Evolutionary conservation across 257 asterid species (phyloP), one percentile per base, ranked within the genome.

Genomic region (Thymus quinquecostatus): DNA sequence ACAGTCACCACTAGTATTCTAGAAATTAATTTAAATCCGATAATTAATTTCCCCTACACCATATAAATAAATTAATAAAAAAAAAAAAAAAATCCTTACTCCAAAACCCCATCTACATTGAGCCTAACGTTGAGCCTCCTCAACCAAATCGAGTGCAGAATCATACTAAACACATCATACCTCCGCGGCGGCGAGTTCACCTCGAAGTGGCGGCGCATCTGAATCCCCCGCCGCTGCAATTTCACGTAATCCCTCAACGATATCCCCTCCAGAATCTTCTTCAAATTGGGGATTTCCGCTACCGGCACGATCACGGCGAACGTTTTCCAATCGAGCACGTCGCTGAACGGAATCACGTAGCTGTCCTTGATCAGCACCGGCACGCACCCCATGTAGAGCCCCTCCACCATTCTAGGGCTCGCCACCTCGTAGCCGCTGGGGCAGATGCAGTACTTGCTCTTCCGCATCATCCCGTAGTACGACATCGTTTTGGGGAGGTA

Each of bases 401-500:
- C 98, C 81, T 92, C 96, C 11, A 92, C 96, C 85, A 89, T 84
- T 55, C 96, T 81, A 8, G 98, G 98, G 75, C 96, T 92, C 0
- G 96, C 98, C 6, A 92, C 98, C 82, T 92, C 98, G 61, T 86
- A 92, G 2, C 96, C 96, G 73, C 98, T 92, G 0, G 98, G 96
- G 79, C 98, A 92, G 6, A 92, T 75, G 83, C 96, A 92, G 70
- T 83, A 92, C 34, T 81, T 80, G 82, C 96, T 86, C 58, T 78
- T 77, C 67, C 86, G 73, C 88, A 92, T 80, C 96, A 89, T 86
- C 1, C 80, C 96, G 57, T 83, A 85, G 62, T 92, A 92, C n/a
- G 93, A 84, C 1, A 86, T 67, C 1, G 82, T 83, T n/a, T 80
- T 62, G 3, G 93, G 92, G 11, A 92, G 86, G 83, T 92, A 86